These are phyloP conservation scores for Clarireedia paspali DNA, from an alignment of 2,329 filamentous ascomycete species.

Conservation along the genomic window DNA sequence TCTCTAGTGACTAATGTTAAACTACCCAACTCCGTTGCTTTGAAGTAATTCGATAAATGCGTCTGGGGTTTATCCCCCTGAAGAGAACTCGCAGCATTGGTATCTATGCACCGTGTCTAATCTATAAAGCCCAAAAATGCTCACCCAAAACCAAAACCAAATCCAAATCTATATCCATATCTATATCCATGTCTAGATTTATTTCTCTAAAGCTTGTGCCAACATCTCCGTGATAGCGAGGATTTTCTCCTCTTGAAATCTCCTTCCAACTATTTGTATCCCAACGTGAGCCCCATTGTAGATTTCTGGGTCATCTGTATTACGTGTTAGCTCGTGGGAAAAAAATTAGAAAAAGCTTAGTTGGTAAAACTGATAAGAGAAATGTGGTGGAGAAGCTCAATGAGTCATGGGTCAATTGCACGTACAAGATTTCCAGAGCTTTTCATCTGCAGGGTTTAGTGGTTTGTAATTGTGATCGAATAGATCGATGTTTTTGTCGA, in stretches of 20 bases:
- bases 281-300: conserved; percentile 26
- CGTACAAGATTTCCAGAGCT: conserved; percentile 26
- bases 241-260: conserved; percentile 28
- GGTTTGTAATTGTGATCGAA: conserved; percentile 18
- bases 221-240: conserved; percentile 33
- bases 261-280: conserved; percentile 26
- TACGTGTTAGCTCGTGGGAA: not conserved
- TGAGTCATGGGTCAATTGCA: not conserved
- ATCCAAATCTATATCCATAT: not conserved
- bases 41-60: too few species aligned
- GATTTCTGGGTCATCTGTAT: conserved; percentile 15
- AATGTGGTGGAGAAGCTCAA: not conserved
- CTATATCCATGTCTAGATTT: not conserved
- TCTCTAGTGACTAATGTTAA: too few species aligned
- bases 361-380: not conserved
- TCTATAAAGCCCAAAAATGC: too few species aligned
- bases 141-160: not conserved
- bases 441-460: conserved; percentile 24
- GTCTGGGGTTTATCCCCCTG: too few species aligned
- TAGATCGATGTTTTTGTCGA: conserved; percentile 33
- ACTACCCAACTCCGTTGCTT: too few species aligned
- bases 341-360: not conserved
- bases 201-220: conserved; percentile 23
- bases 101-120: too few species aligned
- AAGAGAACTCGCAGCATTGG: too few species aligned